These are phyloP conservation scores for Ambrosiella beaveri DNA, from an alignment of 2,329 filamentous ascomycete genomes.

Conservation along the genomic window DNA sequence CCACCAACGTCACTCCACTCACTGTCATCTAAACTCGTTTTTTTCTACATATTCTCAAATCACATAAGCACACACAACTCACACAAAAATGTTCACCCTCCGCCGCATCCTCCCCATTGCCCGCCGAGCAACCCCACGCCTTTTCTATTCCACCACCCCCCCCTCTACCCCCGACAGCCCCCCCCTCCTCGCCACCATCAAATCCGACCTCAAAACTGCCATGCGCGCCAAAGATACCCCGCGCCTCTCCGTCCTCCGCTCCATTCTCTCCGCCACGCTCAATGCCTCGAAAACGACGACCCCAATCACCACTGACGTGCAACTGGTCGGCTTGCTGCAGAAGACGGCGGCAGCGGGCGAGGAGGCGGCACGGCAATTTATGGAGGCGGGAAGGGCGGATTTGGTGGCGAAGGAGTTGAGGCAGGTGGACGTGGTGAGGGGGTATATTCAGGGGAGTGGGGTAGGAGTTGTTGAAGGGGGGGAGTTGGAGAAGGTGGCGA, in stretches of 20 bases:
- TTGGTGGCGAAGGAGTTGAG: slow-evolving; percentile 51
- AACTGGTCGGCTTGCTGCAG: slow-evolving; percentile 49
- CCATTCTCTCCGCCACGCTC: slow-evolving; percentile 50
- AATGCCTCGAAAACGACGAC: slow-evolving; percentile 57
- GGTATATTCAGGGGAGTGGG: slow-evolving; percentile 42
- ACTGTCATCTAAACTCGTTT: background rate
- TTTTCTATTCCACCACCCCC: background rate
- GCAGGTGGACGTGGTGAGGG: slow-evolving; percentile 47
- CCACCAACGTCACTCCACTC: background rate
- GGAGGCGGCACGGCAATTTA: slow-evolving; percentile 47
- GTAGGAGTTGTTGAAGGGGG: slow-evolving; percentile 41
- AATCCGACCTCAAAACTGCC: slow-evolving; percentile 44
- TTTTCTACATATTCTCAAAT: background rate
- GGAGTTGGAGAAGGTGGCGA: slow-evolving; percentile 38
- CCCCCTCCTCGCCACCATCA: slow-evolving; percentile 35
- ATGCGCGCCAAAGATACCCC: slow-evolving; percentile 48
- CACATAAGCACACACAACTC: slow-evolving; percentile 4
- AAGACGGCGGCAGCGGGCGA: slow-evolving; percentile 41
- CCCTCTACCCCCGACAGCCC: slow-evolving; percentile 20
- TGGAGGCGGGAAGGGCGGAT: slow-evolving; percentile 45
- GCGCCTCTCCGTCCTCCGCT: slow-evolving; percentile 50
- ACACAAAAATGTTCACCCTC: slow-evolving; percentile 14
- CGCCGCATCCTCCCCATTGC: slow-evolving; percentile 7
- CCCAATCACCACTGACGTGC: slow-evolving; percentile 53
- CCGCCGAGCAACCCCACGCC: background rate